phyloP scores from a whole-genome alignment of 2,329 filamentous ascomycete species.

The Aureobasidium namibiae region DNA sequence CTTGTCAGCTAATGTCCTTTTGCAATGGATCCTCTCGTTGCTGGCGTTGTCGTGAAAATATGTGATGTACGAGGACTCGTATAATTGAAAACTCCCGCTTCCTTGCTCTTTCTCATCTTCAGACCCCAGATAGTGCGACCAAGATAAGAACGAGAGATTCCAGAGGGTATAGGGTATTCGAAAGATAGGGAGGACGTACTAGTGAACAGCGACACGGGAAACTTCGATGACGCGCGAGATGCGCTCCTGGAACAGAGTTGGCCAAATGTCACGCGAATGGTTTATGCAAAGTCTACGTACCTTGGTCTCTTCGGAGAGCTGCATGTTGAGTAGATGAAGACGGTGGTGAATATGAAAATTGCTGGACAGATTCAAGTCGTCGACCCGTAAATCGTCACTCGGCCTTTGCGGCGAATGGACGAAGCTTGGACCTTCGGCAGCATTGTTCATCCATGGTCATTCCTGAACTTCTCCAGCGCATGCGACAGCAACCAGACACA shows the following conservation, averaged over 20 bases:
- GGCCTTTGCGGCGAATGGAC: constrained; percentile 8
- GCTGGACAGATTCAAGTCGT: not conserved
- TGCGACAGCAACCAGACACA: not conserved
- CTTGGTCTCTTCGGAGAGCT: constrained; percentile 95
- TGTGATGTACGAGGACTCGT: not conserved
- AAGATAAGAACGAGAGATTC: not conserved
- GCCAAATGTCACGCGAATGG: constrained; percentile 9
- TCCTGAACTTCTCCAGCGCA: not conserved
- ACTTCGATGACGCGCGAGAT: constrained; percentile 95
- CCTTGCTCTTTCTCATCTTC: not conserved
- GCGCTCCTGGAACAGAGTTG: constrained; percentile 63
- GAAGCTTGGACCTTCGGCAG: not conserved
- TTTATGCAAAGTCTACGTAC: constrained; percentile 39
- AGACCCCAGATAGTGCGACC: not conserved
- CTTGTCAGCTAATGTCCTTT: not conserved
- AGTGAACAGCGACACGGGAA: constrained; percentile 88
- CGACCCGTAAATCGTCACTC: not conserved
- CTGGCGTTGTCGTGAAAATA: not conserved
- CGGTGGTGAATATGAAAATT: not conserved
- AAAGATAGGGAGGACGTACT: constrained; percentile 51
- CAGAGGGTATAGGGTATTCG: not conserved
- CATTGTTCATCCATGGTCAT: too few species aligned
- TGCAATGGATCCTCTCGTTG: not conserved
- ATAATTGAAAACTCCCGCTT: too few species aligned
- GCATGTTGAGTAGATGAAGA: constrained; percentile 35